Base-by-base conservation (phyloP, 1,284 basidiomycete species). In the Tilletia setariae region DNA sequence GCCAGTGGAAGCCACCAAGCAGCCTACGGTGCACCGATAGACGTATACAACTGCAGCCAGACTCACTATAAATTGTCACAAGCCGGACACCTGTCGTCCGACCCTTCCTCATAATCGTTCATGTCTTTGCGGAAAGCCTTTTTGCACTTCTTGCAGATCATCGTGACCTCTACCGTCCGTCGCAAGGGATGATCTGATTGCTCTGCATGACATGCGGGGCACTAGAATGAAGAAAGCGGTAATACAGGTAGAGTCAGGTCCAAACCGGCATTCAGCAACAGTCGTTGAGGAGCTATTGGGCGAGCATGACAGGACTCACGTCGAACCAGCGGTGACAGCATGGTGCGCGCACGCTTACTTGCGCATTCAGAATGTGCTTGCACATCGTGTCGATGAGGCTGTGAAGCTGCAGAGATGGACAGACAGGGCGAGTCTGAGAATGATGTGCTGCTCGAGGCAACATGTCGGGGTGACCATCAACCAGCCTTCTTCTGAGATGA, bases 61-160 rank as follows among this genome's bases (percentile, higher is more conserved):
- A 61, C 56, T 61, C 28, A 61, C 56, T 94, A 98, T 82, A 94
- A 93, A 82, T 98, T 98, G 83, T 96, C 94, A 82, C 95, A 98
- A 84, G 97, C 91, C 0, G 96, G 95, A 82, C 96, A 98, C 83
- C 90, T 98, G 84, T 98, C 95, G 82, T 98, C 95, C 74, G 91
- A 91, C 82, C 96, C 93, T 15, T 19, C 56, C 79, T 98, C 96
- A 80, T 93, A 98, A 32, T 83, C 85, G 0, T 86, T 76, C 90
- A 97, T 93, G 83, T 97, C 93, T 84, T 98, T 98, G 71, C 95
- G 85, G 83, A 98, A 98, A 1, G 93, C 94, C 84, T 94, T 94
- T 82, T 91, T 91, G 86, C 96, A 98, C 84, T 97, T 96, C 84
- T 98, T 98, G 86, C 96, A 98, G 77, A 92, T 85, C 82, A 98